phyloP scores from a whole-genome alignment of 495 filamentous ascomycete genomes.

The Echria macrotheca region DNA sequence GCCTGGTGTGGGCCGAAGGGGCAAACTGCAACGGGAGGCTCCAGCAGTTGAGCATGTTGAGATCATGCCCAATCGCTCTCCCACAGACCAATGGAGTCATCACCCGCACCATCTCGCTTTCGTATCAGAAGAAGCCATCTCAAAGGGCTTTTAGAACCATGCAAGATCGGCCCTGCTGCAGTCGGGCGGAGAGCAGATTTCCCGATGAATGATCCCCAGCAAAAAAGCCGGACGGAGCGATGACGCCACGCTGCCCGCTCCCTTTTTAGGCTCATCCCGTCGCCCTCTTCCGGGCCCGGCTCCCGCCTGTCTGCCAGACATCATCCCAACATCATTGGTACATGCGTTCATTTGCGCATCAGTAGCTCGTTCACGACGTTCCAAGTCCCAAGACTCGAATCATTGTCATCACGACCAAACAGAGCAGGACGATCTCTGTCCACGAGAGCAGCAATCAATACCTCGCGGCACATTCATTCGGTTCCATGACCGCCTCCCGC shows the following conservation, averaged over 20 bases:
- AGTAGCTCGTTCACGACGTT: too few relatives aligned
- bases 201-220: conserved; percentile 8
- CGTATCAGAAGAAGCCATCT: not conserved
- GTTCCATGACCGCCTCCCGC: too few relatives aligned
- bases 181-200: not conserved
- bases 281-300: conserved; percentile 18
- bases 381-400: too few relatives aligned
- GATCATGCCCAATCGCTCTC: not conserved
- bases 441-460: too few relatives aligned
- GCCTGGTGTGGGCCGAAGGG: not conserved
- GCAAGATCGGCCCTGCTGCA: conserved; percentile 6
- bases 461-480: too few relatives aligned
- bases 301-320: conserved; percentile 8
- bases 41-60: too few relatives aligned
- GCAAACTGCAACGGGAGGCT: too few relatives aligned
- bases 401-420: too few relatives aligned
- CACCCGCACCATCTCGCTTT: not conserved
- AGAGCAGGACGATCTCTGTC: too few relatives aligned
- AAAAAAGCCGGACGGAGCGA: not conserved
- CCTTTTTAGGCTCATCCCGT: conserved; percentile 30
- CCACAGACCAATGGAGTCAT: not conserved
- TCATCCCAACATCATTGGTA: not conserved
- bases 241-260: conserved; percentile 19
- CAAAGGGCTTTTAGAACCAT: not conserved
- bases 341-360: not conserved